phyloP scores from a whole-genome alignment of 2,329 filamentous ascomycete species.

The Rhinocladiella mackenziei region DNA sequence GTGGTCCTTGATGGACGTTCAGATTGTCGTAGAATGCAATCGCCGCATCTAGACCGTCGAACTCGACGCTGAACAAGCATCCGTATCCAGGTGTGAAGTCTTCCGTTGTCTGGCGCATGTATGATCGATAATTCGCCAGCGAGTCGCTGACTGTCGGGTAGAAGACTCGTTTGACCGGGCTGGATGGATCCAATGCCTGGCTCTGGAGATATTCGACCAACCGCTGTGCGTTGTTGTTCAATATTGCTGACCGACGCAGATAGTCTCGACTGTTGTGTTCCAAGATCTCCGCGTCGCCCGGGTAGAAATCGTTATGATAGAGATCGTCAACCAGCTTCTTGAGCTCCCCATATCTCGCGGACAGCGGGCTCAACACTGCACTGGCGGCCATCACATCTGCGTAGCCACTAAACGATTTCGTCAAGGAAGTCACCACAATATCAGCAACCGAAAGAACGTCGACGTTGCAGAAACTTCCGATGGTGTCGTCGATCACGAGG shows the following conservation, averaged over 20 bases:
- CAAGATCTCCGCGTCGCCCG: constrained; percentile 27
- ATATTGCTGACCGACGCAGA: constrained; percentile 24
- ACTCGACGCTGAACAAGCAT: constrained; percentile 52
- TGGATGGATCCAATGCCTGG: constrained; percentile 17
- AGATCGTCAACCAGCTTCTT: constrained; percentile 20
- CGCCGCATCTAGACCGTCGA: constrained; percentile 32
- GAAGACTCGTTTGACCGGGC: constrained; percentile 26
- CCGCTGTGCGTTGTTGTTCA: constrained; percentile 25
- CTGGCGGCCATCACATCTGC: constrained; percentile 55
- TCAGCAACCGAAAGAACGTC: constrained; percentile 49
- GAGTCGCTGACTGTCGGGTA: constrained; percentile 25
- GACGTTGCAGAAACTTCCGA: constrained; percentile 38
- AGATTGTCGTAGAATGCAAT: constrained; percentile 34
- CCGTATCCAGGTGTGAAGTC: constrained; percentile 55
- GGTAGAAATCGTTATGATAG: constrained; percentile 29
- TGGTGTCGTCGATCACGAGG: constrained; percentile 39
- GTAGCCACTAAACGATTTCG: constrained; percentile 58
- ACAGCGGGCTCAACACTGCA: constrained; percentile 48
- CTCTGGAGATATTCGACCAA: constrained; percentile 28
- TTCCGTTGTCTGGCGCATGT: constrained; percentile 29
- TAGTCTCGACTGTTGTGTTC: constrained; percentile 30
- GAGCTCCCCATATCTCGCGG: constrained; percentile 41
- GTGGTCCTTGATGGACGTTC: constrained; percentile 33
- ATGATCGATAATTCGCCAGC: constrained; percentile 22
- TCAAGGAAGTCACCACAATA: constrained; percentile 51